These are phyloP conservation scores for Papiliotrema nemorosa DNA, from an alignment of 1,284 basidiomycete species.

Conservation along the genomic window DNA sequence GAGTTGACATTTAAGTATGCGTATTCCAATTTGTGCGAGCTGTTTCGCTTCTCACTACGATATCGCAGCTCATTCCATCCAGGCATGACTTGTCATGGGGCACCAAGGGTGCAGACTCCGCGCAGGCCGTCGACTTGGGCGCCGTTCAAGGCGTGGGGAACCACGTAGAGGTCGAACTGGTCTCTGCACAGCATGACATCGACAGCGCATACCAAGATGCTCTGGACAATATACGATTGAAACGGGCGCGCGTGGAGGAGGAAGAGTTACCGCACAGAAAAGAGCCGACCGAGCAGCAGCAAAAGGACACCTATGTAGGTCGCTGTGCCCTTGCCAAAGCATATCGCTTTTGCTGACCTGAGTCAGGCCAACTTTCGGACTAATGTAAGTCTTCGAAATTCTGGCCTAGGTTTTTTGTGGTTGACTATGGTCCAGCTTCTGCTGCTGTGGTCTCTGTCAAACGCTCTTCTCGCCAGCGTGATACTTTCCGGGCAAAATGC, in stretches of 20 bases:
- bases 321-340: not conserved
- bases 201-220: conserved; percentile 88
- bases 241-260: conserved; percentile 34
- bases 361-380: conserved; percentile 74
- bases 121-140: conserved; percentile 68
- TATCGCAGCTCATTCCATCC: conserved; percentile 37
- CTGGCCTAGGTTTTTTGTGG: too few relatives aligned
- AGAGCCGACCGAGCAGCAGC: conserved; percentile 59
- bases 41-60: too few relatives aligned
- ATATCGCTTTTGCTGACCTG: conserved; percentile 1
- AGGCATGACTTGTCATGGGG: conserved; percentile 67
- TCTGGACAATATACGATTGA: conserved; percentile 63
- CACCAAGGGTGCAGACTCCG: conserved; percentile 70
- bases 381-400: conserved; percentile 62
- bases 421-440: too few relatives aligned
- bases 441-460: conserved; percentile 41
- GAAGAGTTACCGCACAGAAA: conserved; percentile 53
- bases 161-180: conserved; percentile 84
- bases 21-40: conserved; percentile 66
- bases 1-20: conserved; percentile 27
- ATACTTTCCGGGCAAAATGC: conserved; percentile 68
- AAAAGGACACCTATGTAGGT: conserved; percentile 74
- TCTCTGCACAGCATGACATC: conserved; percentile 79
- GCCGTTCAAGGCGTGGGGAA: conserved; percentile 60
- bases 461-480: conserved; percentile 78